phyloP scores from a whole-genome alignment of 441 rosid species.

The Hura crepitans region DNA sequence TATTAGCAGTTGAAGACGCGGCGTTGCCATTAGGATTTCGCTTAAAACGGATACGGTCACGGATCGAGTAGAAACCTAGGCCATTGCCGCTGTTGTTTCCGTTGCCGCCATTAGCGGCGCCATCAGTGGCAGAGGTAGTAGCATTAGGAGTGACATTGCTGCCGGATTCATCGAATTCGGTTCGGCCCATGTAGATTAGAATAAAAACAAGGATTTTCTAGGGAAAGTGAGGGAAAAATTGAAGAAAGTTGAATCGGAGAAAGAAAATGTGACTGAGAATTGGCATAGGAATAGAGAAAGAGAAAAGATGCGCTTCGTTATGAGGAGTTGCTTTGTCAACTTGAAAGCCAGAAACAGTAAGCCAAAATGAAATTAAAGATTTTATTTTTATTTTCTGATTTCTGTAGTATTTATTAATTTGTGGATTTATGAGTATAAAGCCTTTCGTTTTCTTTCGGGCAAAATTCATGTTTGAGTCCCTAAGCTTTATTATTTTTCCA shows the following conservation, averaged over 20 bases:
- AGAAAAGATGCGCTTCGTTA: neutral
- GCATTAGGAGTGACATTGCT: neutral
- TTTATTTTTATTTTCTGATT: too few relatives aligned
- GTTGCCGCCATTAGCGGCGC: constrained; percentile 19
- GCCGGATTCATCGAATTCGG: constrained; percentile 48
- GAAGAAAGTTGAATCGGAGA: neutral
- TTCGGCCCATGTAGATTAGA: constrained; percentile 36
- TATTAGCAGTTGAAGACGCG: neutral
- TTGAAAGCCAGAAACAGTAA: neutral
- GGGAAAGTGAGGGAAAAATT: constrained; percentile 18
- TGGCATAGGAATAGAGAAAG: neutral
- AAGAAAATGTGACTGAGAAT: neutral
- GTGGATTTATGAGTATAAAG: too few relatives aligned
- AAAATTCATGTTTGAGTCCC: too few relatives aligned
- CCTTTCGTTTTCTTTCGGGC: too few relatives aligned
- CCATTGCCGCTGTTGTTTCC: constrained; percentile 29
- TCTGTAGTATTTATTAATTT: too few relatives aligned
- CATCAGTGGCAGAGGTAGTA: constrained; percentile 18
- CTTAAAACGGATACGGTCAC: constrained; percentile 65
- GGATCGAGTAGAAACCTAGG: constrained; percentile 44
- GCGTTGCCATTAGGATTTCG: constrained; percentile 39
- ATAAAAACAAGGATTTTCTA: neutral
- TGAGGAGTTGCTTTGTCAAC: neutral
- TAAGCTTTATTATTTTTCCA: too few relatives aligned
- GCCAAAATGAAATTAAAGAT: too few relatives aligned